phyloP scores from a whole-genome alignment of 495 filamentous ascomycete genomes.

The Hypoxylon subgilvum region DNA sequence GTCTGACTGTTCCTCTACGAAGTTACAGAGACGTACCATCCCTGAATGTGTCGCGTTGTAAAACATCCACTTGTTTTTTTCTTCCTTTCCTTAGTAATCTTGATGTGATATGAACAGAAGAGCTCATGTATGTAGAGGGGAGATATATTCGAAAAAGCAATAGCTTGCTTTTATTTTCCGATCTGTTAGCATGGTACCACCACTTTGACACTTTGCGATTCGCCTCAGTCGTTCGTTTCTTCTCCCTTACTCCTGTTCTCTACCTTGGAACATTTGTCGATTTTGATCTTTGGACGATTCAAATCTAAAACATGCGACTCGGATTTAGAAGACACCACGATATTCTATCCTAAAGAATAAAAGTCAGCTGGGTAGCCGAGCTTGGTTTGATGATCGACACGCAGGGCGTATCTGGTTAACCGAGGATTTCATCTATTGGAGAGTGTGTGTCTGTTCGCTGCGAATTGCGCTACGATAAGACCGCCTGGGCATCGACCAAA shows the following conservation, averaged over 20 bases:
- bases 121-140: too few relatives aligned
- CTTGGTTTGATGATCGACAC: slow-evolving; percentile 25
- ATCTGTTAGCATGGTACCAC: background rate
- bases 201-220: background rate
- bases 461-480: background rate
- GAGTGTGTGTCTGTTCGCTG: background rate
- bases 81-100: too few relatives aligned
- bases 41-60: background rate
- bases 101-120: background rate
- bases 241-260: background rate
- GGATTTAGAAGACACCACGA: too few relatives aligned
- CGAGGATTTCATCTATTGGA: background rate
- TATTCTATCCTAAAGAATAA: background rate
- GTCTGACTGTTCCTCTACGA: too few relatives aligned
- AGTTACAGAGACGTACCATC: too few relatives aligned
- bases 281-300: slow-evolving; percentile 9
- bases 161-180: slow-evolving; percentile 5
- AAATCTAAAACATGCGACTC: background rate
- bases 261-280: background rate
- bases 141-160: too few relatives aligned
- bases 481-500: background rate
- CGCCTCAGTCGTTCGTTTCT: background rate
- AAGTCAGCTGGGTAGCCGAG: slow-evolving; percentile 34
- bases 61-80: background rate
- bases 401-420: slow-evolving; percentile 17